Percentiles rank a stretch among this genome's conserved stretches.
phyloP scores from a whole-genome alignment of 768 basidiomycete genomes.

The Rhizopogon salebrosus region DNA sequence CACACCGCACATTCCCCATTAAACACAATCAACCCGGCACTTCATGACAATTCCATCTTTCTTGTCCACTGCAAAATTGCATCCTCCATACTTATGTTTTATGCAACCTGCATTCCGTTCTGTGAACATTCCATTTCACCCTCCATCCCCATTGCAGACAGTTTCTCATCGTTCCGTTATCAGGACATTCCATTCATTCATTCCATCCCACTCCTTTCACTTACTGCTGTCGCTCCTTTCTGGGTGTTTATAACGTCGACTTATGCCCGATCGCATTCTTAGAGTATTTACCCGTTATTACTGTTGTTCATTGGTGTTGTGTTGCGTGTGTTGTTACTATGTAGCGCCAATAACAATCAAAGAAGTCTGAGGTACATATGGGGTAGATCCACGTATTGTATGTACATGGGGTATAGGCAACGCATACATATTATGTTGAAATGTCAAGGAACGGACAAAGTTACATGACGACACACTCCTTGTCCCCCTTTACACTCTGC shows the following conservation, averaged over 20 bases:
- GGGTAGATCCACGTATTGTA: not conserved
- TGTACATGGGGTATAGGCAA: no score
- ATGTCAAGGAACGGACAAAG: not conserved
- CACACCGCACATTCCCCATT: slow-evolving; percentile 4
- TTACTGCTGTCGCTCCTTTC: slow-evolving; percentile 19
- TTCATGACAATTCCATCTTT: slow-evolving; percentile 4
- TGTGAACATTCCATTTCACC: slow-evolving; percentile 1
- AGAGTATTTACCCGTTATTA: slow-evolving; percentile 6
- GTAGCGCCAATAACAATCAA: not conserved
- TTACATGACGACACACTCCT: not conserved
- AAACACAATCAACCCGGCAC: slow-evolving; percentile 16
- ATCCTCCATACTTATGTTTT: not conserved
- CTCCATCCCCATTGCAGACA: slow-evolving; percentile 1
- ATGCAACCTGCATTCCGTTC: slow-evolving; percentile 1
- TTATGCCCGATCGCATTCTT: slow-evolving; percentile 18
- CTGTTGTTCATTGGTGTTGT: slow-evolving; percentile 22
- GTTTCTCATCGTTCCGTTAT: slow-evolving; percentile 10
- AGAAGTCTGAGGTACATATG: not conserved
- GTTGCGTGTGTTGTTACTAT: slow-evolving; percentile 17
- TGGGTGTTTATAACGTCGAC: slow-evolving; percentile 22
- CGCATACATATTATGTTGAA: no score
- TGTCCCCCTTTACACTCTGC: not conserved
- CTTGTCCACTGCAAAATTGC: not conserved
- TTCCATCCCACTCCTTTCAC: slow-evolving; percentile 11
- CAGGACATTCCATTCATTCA: slow-evolving; percentile 10